These are phyloP conservation scores for Paramecium pentaurelia DNA, from an alignment of 73 alveolate species.

Conservation along the genomic window DNA sequence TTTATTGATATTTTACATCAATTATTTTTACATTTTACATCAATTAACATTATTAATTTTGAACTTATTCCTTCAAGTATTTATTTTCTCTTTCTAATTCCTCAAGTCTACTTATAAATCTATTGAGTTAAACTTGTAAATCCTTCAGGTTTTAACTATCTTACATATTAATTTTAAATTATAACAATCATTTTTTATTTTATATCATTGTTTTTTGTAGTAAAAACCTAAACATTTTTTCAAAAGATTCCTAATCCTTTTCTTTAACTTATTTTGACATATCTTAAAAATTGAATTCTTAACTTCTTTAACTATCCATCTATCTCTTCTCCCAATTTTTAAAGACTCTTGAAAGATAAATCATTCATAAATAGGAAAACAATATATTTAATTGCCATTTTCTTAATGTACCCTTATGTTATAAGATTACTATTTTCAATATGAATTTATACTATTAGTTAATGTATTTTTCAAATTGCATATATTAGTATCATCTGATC, in stretches of 20 bases:
- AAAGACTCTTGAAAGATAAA: background rate
- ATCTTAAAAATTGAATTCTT: background rate
- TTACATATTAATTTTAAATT: background rate
- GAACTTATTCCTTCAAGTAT: background rate
- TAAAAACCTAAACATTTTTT: background rate
- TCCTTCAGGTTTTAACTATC: background rate
- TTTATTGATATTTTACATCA: background rate
- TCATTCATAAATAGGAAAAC: background rate
- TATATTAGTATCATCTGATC: background rate
- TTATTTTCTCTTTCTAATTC: conserved; percentile 11
- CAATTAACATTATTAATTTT: background rate
- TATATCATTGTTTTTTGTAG: background rate
- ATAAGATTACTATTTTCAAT: background rate
- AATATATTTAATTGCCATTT: background rate
- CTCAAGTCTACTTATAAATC: background rate
- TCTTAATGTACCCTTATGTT: background rate
- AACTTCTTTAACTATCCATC: background rate
- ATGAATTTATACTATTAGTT: background rate
- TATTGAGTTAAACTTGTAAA: background rate
- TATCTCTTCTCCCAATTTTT: background rate
- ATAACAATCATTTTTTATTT: background rate
- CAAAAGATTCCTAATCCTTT: background rate
- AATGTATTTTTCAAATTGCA: background rate
- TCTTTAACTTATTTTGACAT: background rate
- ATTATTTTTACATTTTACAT: conserved; percentile 14